Evolutionary conservation across 2,329 filamentous ascomycete genomes (phyloP).

Genomic region (Lasiodiplodia sp.): DNA sequence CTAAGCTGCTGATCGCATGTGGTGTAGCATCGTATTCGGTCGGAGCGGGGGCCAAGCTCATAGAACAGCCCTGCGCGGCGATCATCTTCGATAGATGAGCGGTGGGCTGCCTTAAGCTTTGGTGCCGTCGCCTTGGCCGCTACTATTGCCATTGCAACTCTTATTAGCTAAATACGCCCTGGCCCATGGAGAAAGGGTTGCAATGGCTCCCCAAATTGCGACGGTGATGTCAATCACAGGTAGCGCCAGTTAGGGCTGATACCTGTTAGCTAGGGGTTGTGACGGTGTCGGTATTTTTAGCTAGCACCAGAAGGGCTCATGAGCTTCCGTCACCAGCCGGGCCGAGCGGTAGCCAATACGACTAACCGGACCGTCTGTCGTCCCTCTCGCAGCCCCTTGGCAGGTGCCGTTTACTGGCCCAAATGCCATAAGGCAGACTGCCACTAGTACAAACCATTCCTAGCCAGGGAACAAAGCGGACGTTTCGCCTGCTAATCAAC

Average conservation of each 20-base stretch:
- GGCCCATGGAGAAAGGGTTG: neutral
- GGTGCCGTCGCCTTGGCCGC: neutral
- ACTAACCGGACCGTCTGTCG: neutral
- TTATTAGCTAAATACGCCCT: neutral
- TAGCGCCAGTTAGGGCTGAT: conserved; percentile 5
- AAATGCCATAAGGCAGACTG: neutral
- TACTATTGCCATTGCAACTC: neutral
- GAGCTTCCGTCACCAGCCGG: neutral
- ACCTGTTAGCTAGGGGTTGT: neutral
- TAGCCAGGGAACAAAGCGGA: neutral
- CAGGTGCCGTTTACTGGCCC: neutral
- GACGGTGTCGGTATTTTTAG: conserved; percentile 12
- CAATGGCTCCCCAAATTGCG: neutral
- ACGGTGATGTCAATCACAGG: conserved; percentile 1
- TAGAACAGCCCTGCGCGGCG: neutral
- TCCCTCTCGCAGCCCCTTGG: conserved; percentile 4
- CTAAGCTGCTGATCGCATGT: conserved; percentile 13
- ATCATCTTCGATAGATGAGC: conserved; percentile 1
- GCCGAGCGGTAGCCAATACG: conserved; percentile 21
- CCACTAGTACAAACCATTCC: neutral
- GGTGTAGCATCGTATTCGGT: conserved; percentile 27
- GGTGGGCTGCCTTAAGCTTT: conserved; percentile 9
- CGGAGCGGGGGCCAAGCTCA: conserved; percentile 2
- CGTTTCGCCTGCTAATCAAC: neutral
- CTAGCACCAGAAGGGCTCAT: neutral